Evolutionary conservation across 805 yeast genomes (phyloP).

Genomic region (Saccharomycopsis capsularis): DNA sequence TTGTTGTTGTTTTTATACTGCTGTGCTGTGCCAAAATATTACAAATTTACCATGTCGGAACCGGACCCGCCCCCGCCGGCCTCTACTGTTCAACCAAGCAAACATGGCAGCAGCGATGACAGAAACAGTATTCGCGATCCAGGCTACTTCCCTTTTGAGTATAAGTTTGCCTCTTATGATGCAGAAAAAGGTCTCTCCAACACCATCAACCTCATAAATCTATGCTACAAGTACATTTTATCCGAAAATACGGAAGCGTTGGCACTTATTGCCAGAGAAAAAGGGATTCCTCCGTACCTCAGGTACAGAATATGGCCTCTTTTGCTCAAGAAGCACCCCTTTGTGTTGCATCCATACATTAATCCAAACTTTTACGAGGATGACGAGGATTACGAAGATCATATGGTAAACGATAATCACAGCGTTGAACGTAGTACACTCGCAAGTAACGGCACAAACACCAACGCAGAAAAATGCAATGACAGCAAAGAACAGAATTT

Average conservation of each 20-base stretch:
- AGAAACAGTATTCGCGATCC: too few relatives aligned
- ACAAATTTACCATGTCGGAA: too few relatives aligned
- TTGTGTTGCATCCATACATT: slow-evolving; percentile 68
- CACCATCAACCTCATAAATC: slow-evolving; percentile 22
- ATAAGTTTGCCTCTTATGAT: too few relatives aligned
- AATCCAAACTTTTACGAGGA: slow-evolving; percentile 40
- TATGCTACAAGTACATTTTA: slow-evolving; percentile 49
- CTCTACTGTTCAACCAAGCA: too few relatives aligned
- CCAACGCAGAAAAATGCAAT: neutral
- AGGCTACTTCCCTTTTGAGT: too few relatives aligned
- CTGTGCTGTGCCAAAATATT: too few relatives aligned
- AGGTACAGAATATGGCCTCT: slow-evolving; percentile 83
- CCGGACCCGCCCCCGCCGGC: too few relatives aligned
- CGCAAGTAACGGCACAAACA: neutral
- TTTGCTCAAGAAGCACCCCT: slow-evolving; percentile 74
- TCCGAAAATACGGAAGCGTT: slow-evolving; percentile 64
- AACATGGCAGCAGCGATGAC: too few relatives aligned
- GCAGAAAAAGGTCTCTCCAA: neutral
- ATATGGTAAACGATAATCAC: neutral
- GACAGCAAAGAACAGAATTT: slow-evolving; percentile 30
- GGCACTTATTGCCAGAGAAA: slow-evolving; percentile 72
- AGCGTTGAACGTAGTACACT: neutral
- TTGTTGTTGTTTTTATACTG: too few relatives aligned
- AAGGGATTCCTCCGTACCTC: slow-evolving; percentile 79
- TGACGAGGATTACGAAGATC: slow-evolving; percentile 17